Conservation (phyloP, 2,329 filamentous ascomycete genomes). For the Paecilomyces sp. region DNA sequence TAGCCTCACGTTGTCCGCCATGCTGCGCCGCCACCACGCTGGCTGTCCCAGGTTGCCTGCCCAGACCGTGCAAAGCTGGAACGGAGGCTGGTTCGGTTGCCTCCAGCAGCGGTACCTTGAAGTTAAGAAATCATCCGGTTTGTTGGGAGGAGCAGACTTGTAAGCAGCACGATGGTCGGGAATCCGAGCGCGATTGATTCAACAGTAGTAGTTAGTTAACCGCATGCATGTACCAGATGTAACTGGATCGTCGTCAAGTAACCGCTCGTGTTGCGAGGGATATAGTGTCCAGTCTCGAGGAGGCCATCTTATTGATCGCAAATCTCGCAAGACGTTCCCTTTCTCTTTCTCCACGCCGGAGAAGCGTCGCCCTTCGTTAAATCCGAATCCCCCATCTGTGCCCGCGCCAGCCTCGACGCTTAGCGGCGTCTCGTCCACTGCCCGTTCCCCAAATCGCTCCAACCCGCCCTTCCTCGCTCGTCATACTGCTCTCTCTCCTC, state of each 20-base stretch:
- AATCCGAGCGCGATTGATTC: neutral
- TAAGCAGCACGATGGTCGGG: neutral
- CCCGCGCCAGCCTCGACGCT: conserved; percentile 7
- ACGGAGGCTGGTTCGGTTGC: neutral
- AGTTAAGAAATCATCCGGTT: neutral
- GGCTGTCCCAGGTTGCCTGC: neutral
- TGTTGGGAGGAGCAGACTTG: neutral
- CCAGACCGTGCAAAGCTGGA: neutral
- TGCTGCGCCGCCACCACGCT: neutral
- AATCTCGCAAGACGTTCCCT: neutral
- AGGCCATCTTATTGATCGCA: neutral
- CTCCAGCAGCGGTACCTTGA: neutral
- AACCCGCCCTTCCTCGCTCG: neutral
- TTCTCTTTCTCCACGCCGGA: conserved; percentile 1
- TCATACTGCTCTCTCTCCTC: neutral
- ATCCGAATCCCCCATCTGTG: neutral
- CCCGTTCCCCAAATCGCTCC: conserved; percentile 8
- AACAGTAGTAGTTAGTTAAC: neutral
- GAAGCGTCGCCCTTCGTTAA: neutral
- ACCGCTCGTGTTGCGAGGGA: neutral
- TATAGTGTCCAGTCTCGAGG: neutral
- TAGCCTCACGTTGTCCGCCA: neutral
- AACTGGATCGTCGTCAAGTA: neutral
- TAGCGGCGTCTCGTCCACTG: conserved; percentile 8
- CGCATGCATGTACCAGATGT: neutral